Evolutionary conservation across 495 filamentous ascomycete genomes (phyloP).

Genomic region (Delitschia confertaspora): DNA sequence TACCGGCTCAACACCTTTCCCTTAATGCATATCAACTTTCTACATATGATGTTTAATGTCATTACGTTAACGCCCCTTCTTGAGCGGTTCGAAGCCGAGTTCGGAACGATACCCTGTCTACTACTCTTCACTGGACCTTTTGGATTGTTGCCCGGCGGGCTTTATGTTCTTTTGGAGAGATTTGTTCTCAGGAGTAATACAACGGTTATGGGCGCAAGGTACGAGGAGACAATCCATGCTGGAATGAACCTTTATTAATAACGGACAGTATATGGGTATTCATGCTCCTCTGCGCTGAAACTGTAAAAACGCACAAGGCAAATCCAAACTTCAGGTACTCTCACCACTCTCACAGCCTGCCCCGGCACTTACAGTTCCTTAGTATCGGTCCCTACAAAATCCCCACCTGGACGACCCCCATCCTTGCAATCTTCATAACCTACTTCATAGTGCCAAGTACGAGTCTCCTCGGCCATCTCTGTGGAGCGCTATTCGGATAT

Average conservation of each 20-base stretch:
- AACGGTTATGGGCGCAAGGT: constrained; percentile 78
- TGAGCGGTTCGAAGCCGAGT: constrained; percentile 87
- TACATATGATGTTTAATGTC: constrained; percentile 72
- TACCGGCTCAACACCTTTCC: constrained; percentile 91
- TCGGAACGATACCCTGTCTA: constrained; percentile 78
- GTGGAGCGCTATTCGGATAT: constrained; percentile 74
- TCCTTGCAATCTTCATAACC: constrained; percentile 59
- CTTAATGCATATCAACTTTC: constrained; percentile 69
- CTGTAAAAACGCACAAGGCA: constrained; percentile 65
- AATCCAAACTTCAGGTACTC: constrained; percentile 62
- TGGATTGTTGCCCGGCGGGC: constrained; percentile 31
- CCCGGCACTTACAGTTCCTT: neutral
- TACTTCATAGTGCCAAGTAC: constrained; percentile 69
- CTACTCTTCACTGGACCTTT: constrained; percentile 76
- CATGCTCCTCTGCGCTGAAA: constrained; percentile 71
- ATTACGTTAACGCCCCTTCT: constrained; percentile 72
- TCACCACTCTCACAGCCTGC: neutral
- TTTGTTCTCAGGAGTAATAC: constrained; percentile 27
- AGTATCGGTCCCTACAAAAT: constrained; percentile 61
- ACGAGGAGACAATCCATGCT: constrained; percentile 24
- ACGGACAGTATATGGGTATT: constrained; percentile 75
- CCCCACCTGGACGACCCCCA: constrained; percentile 85
- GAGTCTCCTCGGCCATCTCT: constrained; percentile 78
- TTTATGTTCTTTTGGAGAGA: constrained; percentile 33
- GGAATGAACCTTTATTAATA: neutral